These are phyloP conservation scores for Suillus spraguei DNA, from an alignment of 768 basidiomycete genomes.

Conservation along the genomic window DNA sequence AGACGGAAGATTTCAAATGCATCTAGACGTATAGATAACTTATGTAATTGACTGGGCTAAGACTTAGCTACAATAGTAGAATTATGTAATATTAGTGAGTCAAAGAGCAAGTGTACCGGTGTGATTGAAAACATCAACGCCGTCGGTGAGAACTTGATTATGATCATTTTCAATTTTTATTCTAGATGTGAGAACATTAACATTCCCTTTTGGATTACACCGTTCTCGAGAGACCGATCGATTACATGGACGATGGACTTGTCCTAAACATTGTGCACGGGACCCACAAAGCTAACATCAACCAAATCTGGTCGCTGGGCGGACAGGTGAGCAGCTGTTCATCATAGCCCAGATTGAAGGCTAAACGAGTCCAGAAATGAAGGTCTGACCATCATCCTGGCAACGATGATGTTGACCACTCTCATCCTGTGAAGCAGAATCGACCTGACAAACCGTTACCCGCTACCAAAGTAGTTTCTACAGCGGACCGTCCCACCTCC, in stretches of 20 bases:
- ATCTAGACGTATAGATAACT: too few species aligned
- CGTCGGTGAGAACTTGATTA: too few species aligned
- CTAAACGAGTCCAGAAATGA: slow-evolving; percentile 69
- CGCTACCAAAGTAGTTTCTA: slow-evolving; percentile 14
- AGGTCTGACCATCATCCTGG: slow-evolving; percentile 29
- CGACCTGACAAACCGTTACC: slow-evolving; percentile 31
- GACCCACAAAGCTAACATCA: slow-evolving; percentile 28
- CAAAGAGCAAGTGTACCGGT: too few species aligned
- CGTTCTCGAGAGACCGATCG: too few species aligned
- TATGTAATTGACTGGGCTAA: too few species aligned
- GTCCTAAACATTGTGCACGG: slow-evolving; percentile 64
- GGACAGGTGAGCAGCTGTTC: slow-evolving; percentile 58
- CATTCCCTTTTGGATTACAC: too few species aligned
- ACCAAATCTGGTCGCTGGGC: slow-evolving; percentile 77
- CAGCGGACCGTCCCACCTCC: slow-evolving; percentile 27
- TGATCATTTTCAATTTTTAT: too few species aligned
- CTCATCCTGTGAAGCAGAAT: slow-evolving; percentile 51
- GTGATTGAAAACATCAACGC: too few species aligned
- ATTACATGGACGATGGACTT: slow-evolving; percentile 81
- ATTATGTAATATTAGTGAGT: too few species aligned
- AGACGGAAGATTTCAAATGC: too few species aligned
- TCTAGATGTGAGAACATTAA: too few species aligned
- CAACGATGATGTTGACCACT: slow-evolving; percentile 27
- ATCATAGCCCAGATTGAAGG: slow-evolving; percentile 58
- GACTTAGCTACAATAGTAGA: too few species aligned